These are phyloP conservation scores for Wickerhamiella nectarea DNA, from an alignment of 805 yeast genomes.

Conservation along the genomic window DNA sequence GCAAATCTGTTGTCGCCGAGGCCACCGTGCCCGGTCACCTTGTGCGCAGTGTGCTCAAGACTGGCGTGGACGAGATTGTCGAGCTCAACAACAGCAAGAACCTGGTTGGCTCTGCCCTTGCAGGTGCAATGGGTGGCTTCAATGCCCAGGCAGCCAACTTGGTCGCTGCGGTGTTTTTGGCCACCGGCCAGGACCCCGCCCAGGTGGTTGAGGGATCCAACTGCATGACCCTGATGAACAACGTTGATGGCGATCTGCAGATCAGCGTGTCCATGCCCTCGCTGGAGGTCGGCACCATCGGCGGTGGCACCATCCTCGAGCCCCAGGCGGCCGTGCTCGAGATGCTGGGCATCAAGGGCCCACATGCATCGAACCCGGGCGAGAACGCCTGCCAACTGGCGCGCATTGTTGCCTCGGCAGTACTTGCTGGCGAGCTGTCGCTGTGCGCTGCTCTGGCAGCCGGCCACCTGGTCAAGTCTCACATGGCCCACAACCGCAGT, in stretches of 20 bases:
- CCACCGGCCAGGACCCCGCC: constrained; percentile 99
- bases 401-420: constrained; percentile 82
- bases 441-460: constrained; percentile 94
- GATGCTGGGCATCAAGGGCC: constrained; percentile 86
- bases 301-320: constrained; percentile 96
- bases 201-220: constrained; percentile 96
- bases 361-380: constrained; percentile 88
- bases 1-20: constrained; percentile 94
- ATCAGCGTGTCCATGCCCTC: constrained; percentile 99
- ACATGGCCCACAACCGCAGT: constrained; percentile 87
- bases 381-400: constrained; percentile 90
- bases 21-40: constrained; percentile 75
- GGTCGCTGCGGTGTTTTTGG: constrained; percentile 86
- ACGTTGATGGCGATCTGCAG: constrained; percentile 63
- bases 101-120: constrained; percentile 94
- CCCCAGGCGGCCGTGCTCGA: constrained; percentile 97
- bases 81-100: constrained; percentile 82
- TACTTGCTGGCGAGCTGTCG: constrained; percentile 90
- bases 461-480: constrained; percentile 95
- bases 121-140: constrained; percentile 95
- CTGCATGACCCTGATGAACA: constrained; percentile 92
- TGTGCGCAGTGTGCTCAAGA: constrained; percentile 71
- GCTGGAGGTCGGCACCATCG: constrained; percentile 97
- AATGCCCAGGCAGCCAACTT: constrained; percentile 97
- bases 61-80: constrained; percentile 84